These are phyloP conservation scores for Cercophora newfieldiana DNA, from an alignment of 495 filamentous ascomycete genomes.

Conservation along the genomic window DNA sequence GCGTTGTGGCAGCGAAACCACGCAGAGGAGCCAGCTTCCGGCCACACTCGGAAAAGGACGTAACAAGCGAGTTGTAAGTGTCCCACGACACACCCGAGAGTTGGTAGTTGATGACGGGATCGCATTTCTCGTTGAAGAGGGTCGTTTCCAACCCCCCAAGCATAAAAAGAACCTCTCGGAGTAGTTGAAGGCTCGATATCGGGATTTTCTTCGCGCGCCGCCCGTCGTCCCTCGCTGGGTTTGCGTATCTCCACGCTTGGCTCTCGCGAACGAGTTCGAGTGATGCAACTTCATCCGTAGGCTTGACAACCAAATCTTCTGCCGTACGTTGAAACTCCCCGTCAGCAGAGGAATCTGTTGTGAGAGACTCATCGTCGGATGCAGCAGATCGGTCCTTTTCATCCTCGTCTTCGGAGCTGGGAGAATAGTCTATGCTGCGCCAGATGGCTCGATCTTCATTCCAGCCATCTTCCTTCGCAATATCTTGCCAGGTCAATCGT, in stretches of 20 bases:
- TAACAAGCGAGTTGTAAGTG: conserved; percentile 41
- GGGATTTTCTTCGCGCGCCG: conserved; percentile 42
- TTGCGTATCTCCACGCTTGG: conserved; percentile 63
- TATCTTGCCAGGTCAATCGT: conserved; percentile 69
- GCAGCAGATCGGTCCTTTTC: conserved; percentile 38
- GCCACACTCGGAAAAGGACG: conserved; percentile 42
- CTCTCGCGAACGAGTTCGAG: conserved; percentile 54
- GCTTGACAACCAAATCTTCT: conserved; percentile 35
- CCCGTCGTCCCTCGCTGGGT: conserved; percentile 29
- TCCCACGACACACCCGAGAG: conserved; percentile 42
- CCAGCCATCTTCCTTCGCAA: conserved; percentile 71
- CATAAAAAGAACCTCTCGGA: conserved; percentile 84
- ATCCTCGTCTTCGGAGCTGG: conserved; percentile 63
- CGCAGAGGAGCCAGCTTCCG: conserved; percentile 42
- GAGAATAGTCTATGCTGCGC: conserved; percentile 72
- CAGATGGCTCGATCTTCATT: conserved; percentile 71
- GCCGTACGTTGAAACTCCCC: conserved; percentile 41
- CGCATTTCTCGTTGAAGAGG: conserved; percentile 56
- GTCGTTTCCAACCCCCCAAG: conserved; percentile 75
- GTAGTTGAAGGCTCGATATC: conserved; percentile 69
- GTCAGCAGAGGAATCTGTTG: conserved; percentile 27
- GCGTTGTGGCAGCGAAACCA: conserved; percentile 28
- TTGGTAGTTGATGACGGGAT: conserved; percentile 37
- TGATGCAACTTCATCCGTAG: conserved; percentile 39
- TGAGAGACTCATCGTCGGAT: conserved; percentile 31